These are phyloP conservation scores for Emericellopsis atlantica DNA, from an alignment of 2,329 filamentous ascomycete genomes.

Conservation along the genomic window DNA sequence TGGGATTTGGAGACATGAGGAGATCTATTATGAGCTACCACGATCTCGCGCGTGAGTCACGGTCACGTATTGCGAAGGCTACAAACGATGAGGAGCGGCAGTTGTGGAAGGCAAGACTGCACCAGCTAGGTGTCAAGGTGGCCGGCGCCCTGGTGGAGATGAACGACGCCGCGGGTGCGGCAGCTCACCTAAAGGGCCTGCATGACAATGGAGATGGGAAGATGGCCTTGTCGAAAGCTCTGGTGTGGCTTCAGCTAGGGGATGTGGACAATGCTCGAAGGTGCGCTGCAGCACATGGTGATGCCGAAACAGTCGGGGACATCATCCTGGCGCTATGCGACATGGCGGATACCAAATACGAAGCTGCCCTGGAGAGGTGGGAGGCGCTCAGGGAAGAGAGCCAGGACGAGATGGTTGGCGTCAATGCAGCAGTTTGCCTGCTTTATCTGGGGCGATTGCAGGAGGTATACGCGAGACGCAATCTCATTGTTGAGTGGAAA, in stretches of 20 bases:
- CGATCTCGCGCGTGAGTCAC: conserved; percentile 70
- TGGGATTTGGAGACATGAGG: conserved; percentile 75
- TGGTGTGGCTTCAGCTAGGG: conserved; percentile 70
- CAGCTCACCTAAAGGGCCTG: conserved; percentile 55
- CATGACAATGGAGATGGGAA: conserved; percentile 23
- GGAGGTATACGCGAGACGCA: conserved; percentile 35
- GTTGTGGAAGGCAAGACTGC: conserved; percentile 60
- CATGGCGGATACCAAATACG: conserved; percentile 68
- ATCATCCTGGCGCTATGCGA: conserved; percentile 57
- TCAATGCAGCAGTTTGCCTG: conserved; percentile 75
- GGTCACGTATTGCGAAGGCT: conserved; percentile 42
- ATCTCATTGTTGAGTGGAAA: background rate
- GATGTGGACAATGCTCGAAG: conserved; percentile 55
- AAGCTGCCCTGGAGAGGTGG: conserved; percentile 52
- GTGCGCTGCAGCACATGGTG: conserved; percentile 26
- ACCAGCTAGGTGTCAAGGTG: conserved; percentile 60
- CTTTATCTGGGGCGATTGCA: conserved; percentile 70
- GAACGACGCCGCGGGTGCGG: conserved; percentile 74
- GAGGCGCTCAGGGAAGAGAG: conserved; percentile 26
- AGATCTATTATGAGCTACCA: conserved; percentile 84
- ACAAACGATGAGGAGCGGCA: conserved; percentile 30
- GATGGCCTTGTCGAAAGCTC: conserved; percentile 37
- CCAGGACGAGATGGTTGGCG: conserved; percentile 56
- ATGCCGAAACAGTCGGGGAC: conserved; percentile 23
- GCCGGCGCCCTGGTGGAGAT: conserved; percentile 66